Conservation (phyloP, 257 asterid species). For the Solanum stenotomum region DNA sequence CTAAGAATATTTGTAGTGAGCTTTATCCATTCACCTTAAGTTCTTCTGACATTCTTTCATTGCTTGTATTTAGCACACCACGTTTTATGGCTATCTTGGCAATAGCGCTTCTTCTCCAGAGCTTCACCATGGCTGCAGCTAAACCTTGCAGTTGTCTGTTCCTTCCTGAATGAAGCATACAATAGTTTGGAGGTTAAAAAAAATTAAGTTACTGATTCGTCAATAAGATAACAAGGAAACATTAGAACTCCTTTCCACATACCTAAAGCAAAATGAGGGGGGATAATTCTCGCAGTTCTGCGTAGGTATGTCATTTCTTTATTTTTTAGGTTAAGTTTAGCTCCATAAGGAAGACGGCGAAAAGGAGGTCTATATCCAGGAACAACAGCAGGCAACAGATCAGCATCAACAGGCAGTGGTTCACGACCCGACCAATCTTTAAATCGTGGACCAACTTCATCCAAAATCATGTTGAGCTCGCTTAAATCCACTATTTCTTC, state of each 20-base stretch:
- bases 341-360: slow-evolving; percentile 67
- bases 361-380: slow-evolving; percentile 67
- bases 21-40: slow-evolving; percentile 51
- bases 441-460: slow-evolving; percentile 80
- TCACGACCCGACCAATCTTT: slow-evolving; percentile 80
- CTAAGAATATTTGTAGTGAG: neutral
- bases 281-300: slow-evolving; percentile 54
- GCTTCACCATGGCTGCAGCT: slow-evolving; percentile 77
- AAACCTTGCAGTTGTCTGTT: slow-evolving; percentile 81
- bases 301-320: slow-evolving; percentile 72
- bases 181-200: neutral
- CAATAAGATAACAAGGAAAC: neutral
- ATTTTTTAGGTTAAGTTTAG: slow-evolving; percentile 37
- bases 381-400: slow-evolving; percentile 61
- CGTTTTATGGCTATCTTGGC: slow-evolving; percentile 90
- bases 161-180: slow-evolving; percentile 44
- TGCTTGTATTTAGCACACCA: slow-evolving; percentile 70
- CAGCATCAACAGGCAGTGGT: slow-evolving; percentile 92
- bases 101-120: slow-evolving; percentile 75
- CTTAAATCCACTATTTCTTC: slow-evolving; percentile 47
- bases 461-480: slow-evolving; percentile 53
- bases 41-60: slow-evolving; percentile 92
- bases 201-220: neutral
- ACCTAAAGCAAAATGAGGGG: slow-evolving; percentile 96
- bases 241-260: neutral